Base-by-base conservation (phyloP, 1,284 basidiomycete genomes). In the Serendipita sp. region DNA sequence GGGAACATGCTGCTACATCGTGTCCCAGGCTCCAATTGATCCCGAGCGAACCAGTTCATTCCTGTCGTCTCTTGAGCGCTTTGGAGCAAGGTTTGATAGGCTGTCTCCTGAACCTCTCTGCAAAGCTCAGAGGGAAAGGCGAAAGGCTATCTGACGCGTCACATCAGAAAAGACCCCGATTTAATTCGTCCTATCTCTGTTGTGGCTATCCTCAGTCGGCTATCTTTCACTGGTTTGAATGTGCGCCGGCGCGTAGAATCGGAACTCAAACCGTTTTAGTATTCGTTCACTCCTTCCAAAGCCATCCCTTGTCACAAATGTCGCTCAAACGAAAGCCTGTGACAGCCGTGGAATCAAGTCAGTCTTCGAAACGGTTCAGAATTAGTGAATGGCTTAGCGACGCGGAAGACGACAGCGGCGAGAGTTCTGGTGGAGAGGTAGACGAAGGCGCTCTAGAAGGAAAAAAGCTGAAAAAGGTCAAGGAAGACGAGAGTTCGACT, bases 331-430 rank as follows among this genome's bases (percentile, higher is more conserved):
- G 53, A 58, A 58, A 58, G 32, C 10, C 26, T 26, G 53, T 1
- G 6, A 22, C 4, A 6, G 32, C 4, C 22, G 10, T 3, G 26
- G n/a, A n/a, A n/a, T 17, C n/a, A 6, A n/a, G 6, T n/a, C 15
- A 22, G 4, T 22, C 53, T 8, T 58, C 32, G 10, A 58, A 58
- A 58, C 15, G 32, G 30, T 22, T 32, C 15, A 22, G 26, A n/a
- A 26, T 58, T n/a, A 32, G 30, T 58, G 22, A 58, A 32, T 58
- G 53, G 53, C 53, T 58, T 32, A 58, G 53, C 53, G 53, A 58
- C 32, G 15, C 2, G 6, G 53, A 58, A 1, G 53, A 58, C 15
- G 45, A 49, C 5, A 49, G 45, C 2, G 45, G n/a, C 6, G 6
- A 17, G 35, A 49, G 45, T 29, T 49, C 45, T 49, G 45, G 26